Conservation (phyloP, 2,329 filamentous ascomycete species). For the Gnomoniopsis smithogilvyi region DNA sequence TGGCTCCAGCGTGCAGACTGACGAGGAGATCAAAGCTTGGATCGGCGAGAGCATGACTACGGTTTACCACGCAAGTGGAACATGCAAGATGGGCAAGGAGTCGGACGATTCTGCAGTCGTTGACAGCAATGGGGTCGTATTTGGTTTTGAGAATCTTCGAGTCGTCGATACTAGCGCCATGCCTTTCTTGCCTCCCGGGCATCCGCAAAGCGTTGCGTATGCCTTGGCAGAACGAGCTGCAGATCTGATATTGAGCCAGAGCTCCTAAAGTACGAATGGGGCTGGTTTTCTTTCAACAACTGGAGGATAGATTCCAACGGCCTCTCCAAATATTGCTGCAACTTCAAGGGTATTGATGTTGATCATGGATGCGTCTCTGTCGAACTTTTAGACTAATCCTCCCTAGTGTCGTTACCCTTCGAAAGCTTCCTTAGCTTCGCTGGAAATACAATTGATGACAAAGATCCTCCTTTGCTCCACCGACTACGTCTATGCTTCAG, state of each 20-base stretch:
- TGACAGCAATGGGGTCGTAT: constrained; percentile 38
- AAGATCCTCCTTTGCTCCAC: background rate
- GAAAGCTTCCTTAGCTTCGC: background rate
- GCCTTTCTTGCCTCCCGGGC: constrained; percentile 42
- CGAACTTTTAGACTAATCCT: background rate
- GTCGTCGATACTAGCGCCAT: constrained; percentile 46
- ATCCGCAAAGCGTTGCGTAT: constrained; percentile 49
- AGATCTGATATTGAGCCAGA: constrained; percentile 22
- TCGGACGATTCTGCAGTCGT: constrained; percentile 39
- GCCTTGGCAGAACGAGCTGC: constrained; percentile 46
- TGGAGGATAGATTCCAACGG: background rate
- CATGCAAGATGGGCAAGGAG: constrained; percentile 40
- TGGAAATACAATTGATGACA: background rate
- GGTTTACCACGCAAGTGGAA: constrained; percentile 34
- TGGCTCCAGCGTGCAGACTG: constrained; percentile 24
- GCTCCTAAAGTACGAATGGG: background rate
- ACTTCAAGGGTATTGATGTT: background rate
- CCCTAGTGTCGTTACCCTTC: background rate
- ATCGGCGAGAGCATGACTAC: constrained; percentile 25
- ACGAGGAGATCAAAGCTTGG: constrained; percentile 20
- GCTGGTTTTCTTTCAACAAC: background rate
- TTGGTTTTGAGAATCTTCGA: constrained; percentile 42
- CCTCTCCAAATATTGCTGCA: background rate
- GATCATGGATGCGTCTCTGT: background rate
- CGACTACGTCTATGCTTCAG: background rate